A percentile compares a stretch with the other conserved stretches of the same genome.
Conservation (phyloP, 306 rosid species). For the Morella rubra region DNA sequence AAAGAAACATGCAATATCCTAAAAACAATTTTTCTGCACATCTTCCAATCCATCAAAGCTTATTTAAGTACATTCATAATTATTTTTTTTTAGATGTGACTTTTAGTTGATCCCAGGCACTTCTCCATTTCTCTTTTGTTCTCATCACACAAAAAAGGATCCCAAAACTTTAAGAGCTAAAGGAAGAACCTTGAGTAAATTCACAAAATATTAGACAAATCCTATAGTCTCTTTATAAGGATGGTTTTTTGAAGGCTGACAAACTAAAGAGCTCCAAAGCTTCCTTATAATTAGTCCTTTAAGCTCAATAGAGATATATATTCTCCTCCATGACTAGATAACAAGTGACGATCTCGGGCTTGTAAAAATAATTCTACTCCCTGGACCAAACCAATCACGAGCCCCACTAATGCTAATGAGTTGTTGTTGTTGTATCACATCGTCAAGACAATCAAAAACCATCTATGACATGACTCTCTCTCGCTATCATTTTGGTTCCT, state of each 20-base stretch:
- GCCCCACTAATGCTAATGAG: not conserved
- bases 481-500: not conserved
- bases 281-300: not conserved
- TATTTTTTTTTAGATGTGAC: accelerated
- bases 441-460: not conserved
- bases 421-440: not conserved
- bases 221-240: not conserved
- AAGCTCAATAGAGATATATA: not conserved
- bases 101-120: not conserved
- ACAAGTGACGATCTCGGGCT: not conserved
- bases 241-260: not conserved
- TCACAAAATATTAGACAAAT: not conserved
- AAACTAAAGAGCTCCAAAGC: not conserved
- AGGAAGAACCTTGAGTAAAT: not conserved
- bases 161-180: not conserved
- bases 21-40: not conserved
- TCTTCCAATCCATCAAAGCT: not conserved
- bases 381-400: not conserved
- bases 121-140: not conserved
- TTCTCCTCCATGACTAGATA: not conserved
- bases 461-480: not conserved
- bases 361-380: not conserved
- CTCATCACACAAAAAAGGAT: not conserved
- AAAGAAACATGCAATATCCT: not conserved
- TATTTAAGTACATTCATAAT: not conserved